Evolutionary conservation across 78 protist species (phyloP).

Genomic region (Dictyostelium purpureum): DNA sequence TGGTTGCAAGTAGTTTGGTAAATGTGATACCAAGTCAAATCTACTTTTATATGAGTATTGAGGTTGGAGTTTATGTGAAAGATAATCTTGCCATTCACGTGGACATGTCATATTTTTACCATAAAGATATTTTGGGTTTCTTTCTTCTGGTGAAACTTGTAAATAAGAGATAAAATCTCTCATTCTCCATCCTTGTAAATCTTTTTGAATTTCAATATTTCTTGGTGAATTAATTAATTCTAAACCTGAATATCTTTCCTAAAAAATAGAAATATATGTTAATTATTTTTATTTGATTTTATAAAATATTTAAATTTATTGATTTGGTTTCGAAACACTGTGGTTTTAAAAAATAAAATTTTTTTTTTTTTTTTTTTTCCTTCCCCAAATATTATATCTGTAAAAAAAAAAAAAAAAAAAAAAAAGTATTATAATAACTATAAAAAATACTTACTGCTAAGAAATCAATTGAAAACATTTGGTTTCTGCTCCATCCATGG

Average conservation of each 20-base stretch:
- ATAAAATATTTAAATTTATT: background rate
- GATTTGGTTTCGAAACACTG: no score
- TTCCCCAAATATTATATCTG: background rate
- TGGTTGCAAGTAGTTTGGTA: conserved; percentile 40
- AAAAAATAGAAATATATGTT: background rate
- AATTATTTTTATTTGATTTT: background rate
- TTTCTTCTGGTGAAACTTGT: conserved; percentile 38
- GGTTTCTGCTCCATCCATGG: background rate
- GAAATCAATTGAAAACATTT: background rate
- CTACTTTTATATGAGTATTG: background rate
- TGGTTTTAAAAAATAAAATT: background rate
- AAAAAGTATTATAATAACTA: background rate
- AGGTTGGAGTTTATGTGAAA: background rate
- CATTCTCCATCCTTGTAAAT: conserved; percentile 54
- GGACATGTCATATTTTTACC: conserved; percentile 77
- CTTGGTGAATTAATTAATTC: conserved; percentile 28
- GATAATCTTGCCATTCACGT: conserved; percentile 19
- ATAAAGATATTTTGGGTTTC: conserved; percentile 64
- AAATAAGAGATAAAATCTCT: conserved; percentile 24
- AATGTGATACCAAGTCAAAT: conserved; percentile 39
- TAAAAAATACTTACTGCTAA: background rate
- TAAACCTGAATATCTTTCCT: conserved; percentile 23
- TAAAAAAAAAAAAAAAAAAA: background rate
- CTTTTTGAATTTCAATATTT: conserved; percentile 36
- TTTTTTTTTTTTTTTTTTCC: background rate